Evolutionary conservation across 495 filamentous ascomycete species (phyloP), one percentile per base, ranked within the genome.

Genomic region (Hyaloscypha finlandica): DNA sequence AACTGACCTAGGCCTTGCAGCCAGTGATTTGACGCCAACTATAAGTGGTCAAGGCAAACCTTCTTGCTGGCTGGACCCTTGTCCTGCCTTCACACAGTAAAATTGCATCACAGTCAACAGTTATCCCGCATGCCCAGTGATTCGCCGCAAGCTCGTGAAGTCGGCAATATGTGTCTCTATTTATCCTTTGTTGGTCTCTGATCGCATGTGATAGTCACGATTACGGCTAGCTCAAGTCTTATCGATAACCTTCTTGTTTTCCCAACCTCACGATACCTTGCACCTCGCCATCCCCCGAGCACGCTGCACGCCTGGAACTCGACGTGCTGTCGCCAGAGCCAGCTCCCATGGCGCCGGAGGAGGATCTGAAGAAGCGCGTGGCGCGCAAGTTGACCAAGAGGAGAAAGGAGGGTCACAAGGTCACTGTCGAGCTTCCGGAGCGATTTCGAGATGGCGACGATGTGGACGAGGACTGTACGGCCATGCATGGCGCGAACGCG

Each of bases 361-460:
- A 77, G 54, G 68, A 78, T 37, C 55, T 70, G 22, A 70, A 79
- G 62, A 75, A 76, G 67, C 71, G 73, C 51, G 61, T 77, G 25
- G 73, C 74, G 57, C 76, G 85, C 54, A 89, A 85, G 75, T 77
- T 89, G 61, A 84, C 83, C n/a, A 88, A 87, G 77, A 84, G 76
- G 67, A 82, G 81, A 63, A 84, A 78, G 71, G 83, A 87, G 45
- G 77, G 79, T 30, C 75, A 80, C 63, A 85, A 88, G 59, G 79
- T 83, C 80, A 87, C 89, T 2, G 85, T 91, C 81, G 87, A 90
- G 65, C 80, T 95, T 25, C 93, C 93, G 20, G 92, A 94, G 19
- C 88, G 88, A 30, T 84, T 96, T 57, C 86, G 85, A 73, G 87
- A 92, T 74, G 87, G 88, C 48, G 88, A 86, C 3, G 83, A 85